Base-by-base conservation (phyloP, 805 yeast genomes). In the Metschnikowia kunwiensis region DNA sequence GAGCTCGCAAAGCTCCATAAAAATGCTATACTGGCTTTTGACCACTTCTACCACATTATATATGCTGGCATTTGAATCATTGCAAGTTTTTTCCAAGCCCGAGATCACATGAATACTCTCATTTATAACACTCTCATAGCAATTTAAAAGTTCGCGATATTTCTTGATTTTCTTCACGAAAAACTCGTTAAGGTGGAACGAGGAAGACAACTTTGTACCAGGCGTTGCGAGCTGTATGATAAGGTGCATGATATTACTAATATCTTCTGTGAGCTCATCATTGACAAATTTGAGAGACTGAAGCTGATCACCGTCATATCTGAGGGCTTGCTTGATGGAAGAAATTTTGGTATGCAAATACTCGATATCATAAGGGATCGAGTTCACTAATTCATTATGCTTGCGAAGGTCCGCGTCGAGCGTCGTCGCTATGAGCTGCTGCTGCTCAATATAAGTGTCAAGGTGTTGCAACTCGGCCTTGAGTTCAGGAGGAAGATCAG, bases 1-100 rank as follows among this genome's bases (percentile, higher is more conserved):
- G 26, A 77, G 73, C 55, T 82, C 85, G 32, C 89, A 82, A 28
- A 81, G 67, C 55, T 82, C 89, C 78, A 82, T 80, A 58, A 82
- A 84, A 35, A 83, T 61, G 28, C 68, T 67, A 54, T 80, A 83
- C 57, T 83, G 91, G 48, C 78, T 80, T 38, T 76, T 75, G 17
- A 84, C 70, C 0, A 86, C 79, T 32, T 73, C 71, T 11, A 81
- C 75, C 18, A 82, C 71, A 45, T 72, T 67, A 40, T 56, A 53
- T 33, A 68, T 57, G 34, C 64, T 55, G 32, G 71, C 65, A 42
- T 61, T 54, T 53, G 79, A 59, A 36, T 63, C 69, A 24, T 47
- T 58, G 40, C 67, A 58, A 31, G 55, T 55, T 30, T 49, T 50
- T 42, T 68, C 72, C 41, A 68, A 60, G 3, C 75, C 73, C 12